These are phyloP conservation scores for Leptodermis oblonga DNA, from an alignment of 257 asterid genomes.

Conservation along the genomic window DNA sequence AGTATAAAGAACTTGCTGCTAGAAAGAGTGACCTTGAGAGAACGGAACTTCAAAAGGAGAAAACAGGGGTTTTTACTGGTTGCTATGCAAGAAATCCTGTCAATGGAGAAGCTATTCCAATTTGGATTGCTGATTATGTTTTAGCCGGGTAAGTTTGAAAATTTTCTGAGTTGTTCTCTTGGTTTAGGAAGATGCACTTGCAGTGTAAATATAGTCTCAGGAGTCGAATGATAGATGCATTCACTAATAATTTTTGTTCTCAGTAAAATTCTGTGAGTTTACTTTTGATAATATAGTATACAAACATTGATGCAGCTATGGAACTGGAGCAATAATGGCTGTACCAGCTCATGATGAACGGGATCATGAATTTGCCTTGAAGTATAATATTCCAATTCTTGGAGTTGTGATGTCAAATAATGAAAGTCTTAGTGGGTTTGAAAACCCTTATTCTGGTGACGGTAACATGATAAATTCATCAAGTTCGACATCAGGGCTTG, in stretches of 20 bases:
- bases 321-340: conserved; percentile 99
- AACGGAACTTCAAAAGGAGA: conserved; percentile 96
- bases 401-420: conserved; percentile 75
- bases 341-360: conserved; percentile 99
- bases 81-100: conserved; percentile 91
- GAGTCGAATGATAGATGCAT: conserved; percentile 14
- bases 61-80: conserved; percentile 88
- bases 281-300: conserved; percentile 18
- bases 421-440: conserved; percentile 39
- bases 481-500: conserved; percentile 58
- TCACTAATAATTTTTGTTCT: not conserved
- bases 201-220: not conserved
- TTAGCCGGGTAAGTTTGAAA: conserved; percentile 65
- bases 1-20: conserved; percentile 77
- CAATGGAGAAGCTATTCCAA: conserved; percentile 72
- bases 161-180: conserved; percentile 9
- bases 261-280: not conserved
- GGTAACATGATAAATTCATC: conserved; percentile 88
- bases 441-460: conserved; percentile 70
- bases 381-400: conserved; percentile 65
- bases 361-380: conserved; percentile 88
- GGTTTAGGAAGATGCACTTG: conserved; percentile 2
- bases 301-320: conserved; percentile 67
- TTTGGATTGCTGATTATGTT: conserved; percentile 98
- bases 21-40: conserved; percentile 97